A percentile compares a stretch with the other conserved stretches of the same genome.
Evolutionary conservation across 2,329 filamentous ascomycete genomes (phyloP).

Genomic region (Stachybotrys chartarum): DNA sequence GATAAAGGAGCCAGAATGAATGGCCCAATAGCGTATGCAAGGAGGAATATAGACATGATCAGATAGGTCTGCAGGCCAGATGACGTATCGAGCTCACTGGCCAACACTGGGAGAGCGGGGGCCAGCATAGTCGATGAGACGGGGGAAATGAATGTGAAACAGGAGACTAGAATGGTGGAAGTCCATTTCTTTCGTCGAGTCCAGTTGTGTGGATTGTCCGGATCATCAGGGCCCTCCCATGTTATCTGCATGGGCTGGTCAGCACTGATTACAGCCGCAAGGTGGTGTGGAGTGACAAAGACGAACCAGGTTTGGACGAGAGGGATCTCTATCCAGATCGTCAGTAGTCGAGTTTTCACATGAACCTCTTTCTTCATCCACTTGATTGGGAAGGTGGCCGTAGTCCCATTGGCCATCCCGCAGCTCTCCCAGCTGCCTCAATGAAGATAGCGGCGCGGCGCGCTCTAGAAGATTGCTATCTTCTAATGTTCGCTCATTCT

Average conservation of each 20-base stretch:
- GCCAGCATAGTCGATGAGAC: conserved; percentile 45
- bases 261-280: not conserved
- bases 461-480: conserved; percentile 1
- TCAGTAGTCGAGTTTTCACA: conserved; percentile 6
- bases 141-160: conserved; percentile 47
- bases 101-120: conserved; percentile 36
- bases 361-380: conserved; percentile 2
- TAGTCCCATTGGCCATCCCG: conserved; percentile 1
- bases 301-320: conserved; percentile 15
- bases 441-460: conserved; percentile 5
- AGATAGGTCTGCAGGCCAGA: conserved; percentile 37
- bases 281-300: too few relatives aligned
- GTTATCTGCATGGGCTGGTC: conserved; percentile 18
- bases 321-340: conserved; percentile 1
- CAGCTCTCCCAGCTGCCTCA: conserved; percentile 5
- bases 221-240: conserved; percentile 37
- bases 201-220: conserved; percentile 40
- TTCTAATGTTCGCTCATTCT: not conserved
- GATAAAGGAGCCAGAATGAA: conserved; percentile 43
- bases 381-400: not conserved
- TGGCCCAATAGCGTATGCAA: conserved; percentile 48
- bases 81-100: conserved; percentile 34
- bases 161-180: conserved; percentile 26
- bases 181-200: conserved; percentile 22
- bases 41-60: conserved; percentile 52